Percentiles rank a stretch among this genome's conserved stretches.
Conservation (phyloP, 2,329 filamentous ascomycete genomes). For the Trichoderma hamatum region DNA sequence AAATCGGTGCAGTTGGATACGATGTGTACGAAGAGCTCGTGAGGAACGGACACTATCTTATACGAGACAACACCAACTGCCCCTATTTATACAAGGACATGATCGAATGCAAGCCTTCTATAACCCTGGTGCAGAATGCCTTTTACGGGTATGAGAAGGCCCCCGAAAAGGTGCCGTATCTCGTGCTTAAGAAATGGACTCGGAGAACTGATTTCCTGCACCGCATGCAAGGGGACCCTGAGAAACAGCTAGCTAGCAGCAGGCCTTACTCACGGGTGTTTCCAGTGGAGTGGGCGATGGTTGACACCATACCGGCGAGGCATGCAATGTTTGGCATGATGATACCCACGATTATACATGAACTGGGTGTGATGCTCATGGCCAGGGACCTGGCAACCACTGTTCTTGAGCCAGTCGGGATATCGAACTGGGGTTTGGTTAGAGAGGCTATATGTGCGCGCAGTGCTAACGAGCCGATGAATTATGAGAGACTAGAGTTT, state of each 20-base stretch:
- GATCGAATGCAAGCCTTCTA: conserved; percentile 49
- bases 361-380: conserved; percentile 63
- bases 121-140: conserved; percentile 44
- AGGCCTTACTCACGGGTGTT: conserved; percentile 52
- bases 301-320: conserved; percentile 51
- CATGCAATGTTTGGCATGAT: conserved; percentile 60
- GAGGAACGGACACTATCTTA: conserved; percentile 38
- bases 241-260: conserved; percentile 35
- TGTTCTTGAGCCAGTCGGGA: conserved; percentile 45
- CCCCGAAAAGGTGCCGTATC: conserved; percentile 51
- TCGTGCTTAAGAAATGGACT: conserved; percentile 54
- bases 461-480: conserved; percentile 57
- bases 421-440: conserved; percentile 60
- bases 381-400: conserved; percentile 47
- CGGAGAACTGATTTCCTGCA: conserved; percentile 64
- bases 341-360: conserved; percentile 72
- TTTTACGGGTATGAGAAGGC: conserved; percentile 44
- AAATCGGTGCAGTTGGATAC: conserved; percentile 40
- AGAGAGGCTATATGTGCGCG: conserved; percentile 72
- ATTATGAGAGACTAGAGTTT: conserved; percentile 88
- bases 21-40: conserved; percentile 32
- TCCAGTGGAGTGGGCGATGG: conserved; percentile 50
- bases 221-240: conserved; percentile 29
- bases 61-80: conserved; percentile 43
- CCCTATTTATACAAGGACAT: conserved; percentile 49